Conservation (phyloP, 2,329 filamentous ascomycete species). For the Xylaria sp. region DNA sequence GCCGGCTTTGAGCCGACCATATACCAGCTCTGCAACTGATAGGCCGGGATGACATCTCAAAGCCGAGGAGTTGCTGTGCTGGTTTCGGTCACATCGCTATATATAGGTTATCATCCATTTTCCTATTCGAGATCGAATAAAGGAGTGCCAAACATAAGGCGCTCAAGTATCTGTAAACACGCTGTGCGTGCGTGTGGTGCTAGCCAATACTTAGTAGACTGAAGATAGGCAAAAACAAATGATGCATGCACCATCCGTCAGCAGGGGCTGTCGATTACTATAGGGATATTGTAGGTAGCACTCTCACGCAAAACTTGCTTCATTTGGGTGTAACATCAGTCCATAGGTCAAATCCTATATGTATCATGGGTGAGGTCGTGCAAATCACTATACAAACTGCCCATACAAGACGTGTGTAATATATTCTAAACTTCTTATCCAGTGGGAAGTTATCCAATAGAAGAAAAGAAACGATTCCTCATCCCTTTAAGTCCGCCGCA, state of each 20-base stretch:
- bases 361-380: not conserved
- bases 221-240: not conserved
- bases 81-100: conserved; percentile 9
- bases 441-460: conserved; percentile 1
- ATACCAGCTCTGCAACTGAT: conserved; percentile 4
- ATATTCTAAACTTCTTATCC: conserved; percentile 5
- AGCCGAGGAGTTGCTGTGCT: conserved; percentile 13
- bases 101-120: conserved; percentile 10
- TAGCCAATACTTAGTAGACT: not conserved
- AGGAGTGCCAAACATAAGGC: not conserved
- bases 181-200: not conserved
- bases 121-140: not conserved
- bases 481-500: not conserved
- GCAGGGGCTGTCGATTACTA: conserved; percentile 2
- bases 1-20: conserved; percentile 13
- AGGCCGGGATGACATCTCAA: not conserved
- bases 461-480: not conserved
- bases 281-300: not conserved
- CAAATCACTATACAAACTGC: not conserved
- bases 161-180: not conserved
- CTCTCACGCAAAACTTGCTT: not conserved
- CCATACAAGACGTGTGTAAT: not conserved
- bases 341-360: not conserved
- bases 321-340: not conserved
- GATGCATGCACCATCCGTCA: conserved; percentile 4